Evolutionary conservation across 208 protist species (phyloP).

Genomic region (Trypanosoma boissoni): DNA sequence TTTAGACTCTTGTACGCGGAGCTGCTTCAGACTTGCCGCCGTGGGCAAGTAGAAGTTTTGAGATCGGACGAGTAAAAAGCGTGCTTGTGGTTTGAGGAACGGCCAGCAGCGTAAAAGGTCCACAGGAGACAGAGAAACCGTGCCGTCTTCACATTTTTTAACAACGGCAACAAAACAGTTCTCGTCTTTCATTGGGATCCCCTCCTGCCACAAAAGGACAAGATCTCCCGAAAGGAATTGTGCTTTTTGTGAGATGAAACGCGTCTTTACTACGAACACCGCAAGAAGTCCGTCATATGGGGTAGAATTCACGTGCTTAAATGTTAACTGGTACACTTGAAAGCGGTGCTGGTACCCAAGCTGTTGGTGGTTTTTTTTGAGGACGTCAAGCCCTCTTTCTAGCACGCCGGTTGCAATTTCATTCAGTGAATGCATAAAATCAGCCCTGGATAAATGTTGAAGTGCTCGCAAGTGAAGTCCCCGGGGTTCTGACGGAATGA

Average conservation of each 20-base stretch:
- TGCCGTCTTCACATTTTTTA: not conserved
- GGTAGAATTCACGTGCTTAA: not conserved
- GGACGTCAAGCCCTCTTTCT: not conserved
- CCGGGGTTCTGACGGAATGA: not conserved
- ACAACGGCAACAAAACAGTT: slow-evolving; percentile 2
- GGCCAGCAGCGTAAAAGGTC: not conserved
- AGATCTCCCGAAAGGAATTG: slow-evolving; percentile 1
- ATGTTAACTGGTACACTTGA: not conserved
- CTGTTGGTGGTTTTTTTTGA: not conserved
- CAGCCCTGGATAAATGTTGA: not conserved
- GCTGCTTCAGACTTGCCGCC: not conserved
- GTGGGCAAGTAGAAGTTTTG: slow-evolving; percentile 6
- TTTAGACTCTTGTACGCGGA: not conserved
- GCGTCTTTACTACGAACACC: not conserved
- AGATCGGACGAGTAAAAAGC: not conserved
- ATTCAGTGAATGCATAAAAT: slow-evolving; percentile 1
- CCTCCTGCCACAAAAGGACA: slow-evolving; percentile 1
- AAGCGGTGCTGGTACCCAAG: not conserved
- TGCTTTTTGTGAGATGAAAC: not conserved
- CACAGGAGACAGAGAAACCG: not conserved
- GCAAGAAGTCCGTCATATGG: not conserved
- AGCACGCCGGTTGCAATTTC: not conserved
- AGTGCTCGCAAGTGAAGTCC: slow-evolving; percentile 11
- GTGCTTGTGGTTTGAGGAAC: not conserved
- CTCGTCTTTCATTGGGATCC: not conserved